A percentile compares a stretch with the other conserved stretches of the same genome.
Evolutionary conservation across 202 grass and related monocot species (phyloP).

Genomic region (Digitaria exilis): DNA sequence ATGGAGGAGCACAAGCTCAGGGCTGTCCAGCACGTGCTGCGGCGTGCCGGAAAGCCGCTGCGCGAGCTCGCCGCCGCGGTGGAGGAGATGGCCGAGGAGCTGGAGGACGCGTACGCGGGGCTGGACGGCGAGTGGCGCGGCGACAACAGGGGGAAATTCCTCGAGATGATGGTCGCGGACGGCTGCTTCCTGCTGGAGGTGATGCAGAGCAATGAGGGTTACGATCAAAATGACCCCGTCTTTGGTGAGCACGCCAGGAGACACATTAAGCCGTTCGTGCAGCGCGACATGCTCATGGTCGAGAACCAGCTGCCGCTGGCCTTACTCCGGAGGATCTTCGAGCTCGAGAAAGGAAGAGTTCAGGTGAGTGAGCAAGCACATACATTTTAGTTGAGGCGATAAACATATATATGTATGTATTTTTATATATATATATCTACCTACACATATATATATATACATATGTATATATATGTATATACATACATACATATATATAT

Average conservation of each 20-base stretch:
- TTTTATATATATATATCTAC: too few species aligned
- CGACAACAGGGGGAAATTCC: conserved; percentile 15
- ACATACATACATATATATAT: too few species aligned
- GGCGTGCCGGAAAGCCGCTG: conserved; percentile 26
- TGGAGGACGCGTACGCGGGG: conserved; percentile 48
- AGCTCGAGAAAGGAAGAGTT: background rate
- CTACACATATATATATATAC: too few species aligned
- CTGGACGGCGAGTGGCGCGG: conserved; percentile 40
- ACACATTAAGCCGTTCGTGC: conserved; percentile 30
- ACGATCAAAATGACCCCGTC: conserved; percentile 21
- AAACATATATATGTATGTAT: too few species aligned
- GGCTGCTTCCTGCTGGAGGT: conserved; percentile 53
- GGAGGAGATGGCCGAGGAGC: conserved; percentile 20
- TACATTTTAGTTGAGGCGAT: too few species aligned
- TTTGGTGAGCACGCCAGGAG: conserved; percentile 30
- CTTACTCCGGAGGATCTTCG: background rate
- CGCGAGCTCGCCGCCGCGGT: conserved; percentile 38
- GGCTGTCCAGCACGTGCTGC: conserved; percentile 54
- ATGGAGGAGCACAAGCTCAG: conserved; percentile 69
- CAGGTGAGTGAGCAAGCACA: background rate
- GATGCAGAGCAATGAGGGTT: background rate
- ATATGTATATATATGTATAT: too few species aligned
- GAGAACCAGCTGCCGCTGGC: conserved; percentile 49
- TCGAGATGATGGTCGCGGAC: conserved; percentile 44
- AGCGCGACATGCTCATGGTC: conserved; percentile 49